A percentile compares a stretch with the other conserved stretches of the same genome.
phyloP scores from a whole-genome alignment of 805 yeast genomes.

The Saccharomycopsis sp. region DNA sequence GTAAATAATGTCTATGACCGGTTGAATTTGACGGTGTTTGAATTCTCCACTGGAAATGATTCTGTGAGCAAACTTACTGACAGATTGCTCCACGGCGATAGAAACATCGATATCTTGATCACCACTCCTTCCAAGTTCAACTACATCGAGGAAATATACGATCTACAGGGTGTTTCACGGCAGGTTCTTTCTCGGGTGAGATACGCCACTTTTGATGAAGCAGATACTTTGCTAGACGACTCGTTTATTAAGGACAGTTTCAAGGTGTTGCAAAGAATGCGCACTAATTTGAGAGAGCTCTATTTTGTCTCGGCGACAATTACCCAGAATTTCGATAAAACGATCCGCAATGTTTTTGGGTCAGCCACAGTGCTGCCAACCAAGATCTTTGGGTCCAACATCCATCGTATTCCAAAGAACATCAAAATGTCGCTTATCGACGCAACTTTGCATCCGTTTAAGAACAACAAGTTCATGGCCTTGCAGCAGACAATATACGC shows the following conservation, averaged over 20 bases:
- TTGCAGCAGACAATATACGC: conserved; percentile 85
- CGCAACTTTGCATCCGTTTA: conserved; percentile 70
- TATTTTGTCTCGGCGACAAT: conserved; percentile 88
- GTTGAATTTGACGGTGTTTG: conserved; percentile 7
- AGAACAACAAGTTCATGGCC: conserved; percentile 77
- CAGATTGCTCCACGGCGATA: conserved; percentile 5
- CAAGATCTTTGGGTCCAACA: conserved; percentile 67
- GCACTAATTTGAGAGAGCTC: conserved; percentile 46
- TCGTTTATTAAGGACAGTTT: conserved; percentile 68
- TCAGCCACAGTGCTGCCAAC: conserved; percentile 32
- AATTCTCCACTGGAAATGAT: conserved; percentile 6
- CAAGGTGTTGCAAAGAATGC: conserved; percentile 33
- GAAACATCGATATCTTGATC: conserved; percentile 68
- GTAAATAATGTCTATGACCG: conserved; percentile 8
- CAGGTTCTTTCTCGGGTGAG: conserved; percentile 38
- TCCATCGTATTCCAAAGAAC: conserved; percentile 78
- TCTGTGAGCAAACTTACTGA: neutral
- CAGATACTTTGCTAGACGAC: conserved; percentile 83
- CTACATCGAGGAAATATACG: conserved; percentile 30
- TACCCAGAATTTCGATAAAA: conserved; percentile 65
- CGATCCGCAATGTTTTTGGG: conserved; percentile 57
- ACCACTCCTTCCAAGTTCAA: conserved; percentile 77
- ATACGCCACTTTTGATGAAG: conserved; percentile 81
- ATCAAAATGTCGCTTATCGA: conserved; percentile 71
- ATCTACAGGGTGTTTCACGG: conserved; percentile 27